Evolutionary conservation across 2,329 filamentous ascomycete genomes (phyloP).

Genomic region (Endoconidiophora polonica): DNA sequence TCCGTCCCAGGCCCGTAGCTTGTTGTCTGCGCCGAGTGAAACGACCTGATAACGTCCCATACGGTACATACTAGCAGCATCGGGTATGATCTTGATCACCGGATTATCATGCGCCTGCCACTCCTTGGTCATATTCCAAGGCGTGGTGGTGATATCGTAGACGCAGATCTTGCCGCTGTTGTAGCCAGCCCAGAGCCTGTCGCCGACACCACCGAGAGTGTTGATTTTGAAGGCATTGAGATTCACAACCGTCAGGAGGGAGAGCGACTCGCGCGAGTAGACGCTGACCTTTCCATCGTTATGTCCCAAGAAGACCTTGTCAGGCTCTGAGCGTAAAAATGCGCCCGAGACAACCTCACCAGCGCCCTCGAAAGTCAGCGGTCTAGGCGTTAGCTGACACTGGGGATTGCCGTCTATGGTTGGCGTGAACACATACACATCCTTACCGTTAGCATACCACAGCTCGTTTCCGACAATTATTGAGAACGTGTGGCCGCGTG

Average conservation of each 20-base stretch:
- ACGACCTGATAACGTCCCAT: constrained; percentile 71
- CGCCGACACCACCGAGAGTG: constrained; percentile 62
- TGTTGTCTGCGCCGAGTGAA: constrained; percentile 74
- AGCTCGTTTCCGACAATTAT: constrained; percentile 71
- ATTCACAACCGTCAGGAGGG: constrained; percentile 64
- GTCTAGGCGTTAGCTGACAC: constrained; percentile 59
- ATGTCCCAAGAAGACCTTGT: constrained; percentile 78
- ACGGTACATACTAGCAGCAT: constrained; percentile 70
- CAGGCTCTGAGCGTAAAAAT: constrained; percentile 54
- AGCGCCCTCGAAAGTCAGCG: constrained; percentile 53
- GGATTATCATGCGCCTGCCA: constrained; percentile 84
- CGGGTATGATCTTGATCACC: constrained; percentile 59
- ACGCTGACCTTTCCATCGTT: constrained; percentile 86
- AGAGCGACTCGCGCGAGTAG: constrained; percentile 64
- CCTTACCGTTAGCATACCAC: constrained; percentile 78
- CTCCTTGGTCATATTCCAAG: constrained; percentile 84
- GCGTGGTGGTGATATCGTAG: constrained; percentile 67
- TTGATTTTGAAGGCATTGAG: constrained; percentile 94
- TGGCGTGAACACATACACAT: constrained; percentile 70
- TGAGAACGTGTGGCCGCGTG: constrained; percentile 72
- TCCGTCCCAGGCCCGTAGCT: constrained; percentile 77
- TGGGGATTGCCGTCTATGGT: constrained; percentile 48
- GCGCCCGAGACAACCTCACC: constrained; percentile 82
- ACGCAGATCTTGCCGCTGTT: constrained; percentile 89
- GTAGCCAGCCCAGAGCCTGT: constrained; percentile 81